A percentile compares a stretch with the other conserved stretches of the same genome.
These are phyloP conservation scores for Populus tremula DNA, from an alignment of 345 rosid species.

Conservation along the genomic window DNA sequence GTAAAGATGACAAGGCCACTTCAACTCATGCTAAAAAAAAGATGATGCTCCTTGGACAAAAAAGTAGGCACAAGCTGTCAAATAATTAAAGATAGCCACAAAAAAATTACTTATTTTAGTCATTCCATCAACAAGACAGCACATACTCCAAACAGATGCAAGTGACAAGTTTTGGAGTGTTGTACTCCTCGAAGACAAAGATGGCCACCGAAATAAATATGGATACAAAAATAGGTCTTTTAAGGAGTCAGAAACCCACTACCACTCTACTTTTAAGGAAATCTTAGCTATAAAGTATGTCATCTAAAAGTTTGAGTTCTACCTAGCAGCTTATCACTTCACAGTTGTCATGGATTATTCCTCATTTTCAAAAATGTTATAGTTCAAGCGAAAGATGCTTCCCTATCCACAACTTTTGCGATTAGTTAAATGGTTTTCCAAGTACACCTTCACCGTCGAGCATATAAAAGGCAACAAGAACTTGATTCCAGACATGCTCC, in stretches of 20 bases:
- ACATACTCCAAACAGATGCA: too few species aligned
- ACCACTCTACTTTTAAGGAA: too few species aligned
- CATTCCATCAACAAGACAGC: neutral
- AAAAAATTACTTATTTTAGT: neutral
- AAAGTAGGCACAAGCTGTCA: too few species aligned
- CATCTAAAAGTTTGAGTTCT: neutral
- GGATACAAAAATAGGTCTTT: accelerated
- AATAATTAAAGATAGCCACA: too few species aligned
- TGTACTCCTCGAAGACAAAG: too few species aligned
- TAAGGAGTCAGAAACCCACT: too few species aligned
- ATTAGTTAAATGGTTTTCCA: neutral
- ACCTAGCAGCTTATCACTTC: neutral
- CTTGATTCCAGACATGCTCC: too few species aligned
- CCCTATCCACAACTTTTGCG: accelerated
- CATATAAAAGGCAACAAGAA: neutral
- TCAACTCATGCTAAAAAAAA: neutral
- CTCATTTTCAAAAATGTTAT: too few species aligned
- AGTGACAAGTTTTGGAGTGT: neutral
- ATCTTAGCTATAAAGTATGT: neutral
- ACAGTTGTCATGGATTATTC: neutral
- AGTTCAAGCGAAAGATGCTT: too few species aligned
- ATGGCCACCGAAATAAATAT: too few species aligned
- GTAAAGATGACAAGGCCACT: neutral
- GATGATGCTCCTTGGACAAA: too few species aligned
- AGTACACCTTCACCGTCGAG: neutral